Evolutionary conservation across 148 eudicot genomes (phyloP).

Genomic region (Rhododendron molle): DNA sequence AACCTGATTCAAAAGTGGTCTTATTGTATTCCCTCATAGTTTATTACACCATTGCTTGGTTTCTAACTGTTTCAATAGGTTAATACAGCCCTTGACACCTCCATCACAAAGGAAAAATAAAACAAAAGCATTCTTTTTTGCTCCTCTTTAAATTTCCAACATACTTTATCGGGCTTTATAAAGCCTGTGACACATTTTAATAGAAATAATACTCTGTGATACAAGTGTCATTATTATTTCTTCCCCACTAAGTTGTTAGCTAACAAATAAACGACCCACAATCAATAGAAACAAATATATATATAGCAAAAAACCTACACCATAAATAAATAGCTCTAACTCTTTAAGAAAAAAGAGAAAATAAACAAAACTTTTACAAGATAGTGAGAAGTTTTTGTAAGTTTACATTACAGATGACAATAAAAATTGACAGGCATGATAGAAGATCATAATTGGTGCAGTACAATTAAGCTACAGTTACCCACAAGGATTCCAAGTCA

Average conservation of each 20-base stretch:
- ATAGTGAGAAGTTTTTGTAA: not conserved
- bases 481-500: not conserved
- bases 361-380: not conserved
- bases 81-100: not conserved
- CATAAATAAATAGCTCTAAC: not conserved
- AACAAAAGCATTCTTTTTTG: not conserved
- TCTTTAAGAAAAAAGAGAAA: not conserved
- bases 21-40: not conserved
- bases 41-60: not conserved
- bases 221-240: not conserved
- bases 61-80: not conserved
- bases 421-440: not conserved
- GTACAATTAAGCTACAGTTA: not conserved
- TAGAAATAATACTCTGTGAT: not conserved
- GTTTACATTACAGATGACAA: not conserved
- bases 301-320: not conserved
- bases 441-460: not conserved
- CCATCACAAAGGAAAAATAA: not conserved
- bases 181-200: not conserved
- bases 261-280: not conserved
- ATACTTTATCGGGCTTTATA: not conserved
- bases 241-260: not conserved
- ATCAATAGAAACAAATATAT: not conserved
- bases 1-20: not conserved
- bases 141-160: not conserved